Base-by-base conservation (phyloP, 257 asterid genomes). In the Salvia rosmarinus region DNA sequence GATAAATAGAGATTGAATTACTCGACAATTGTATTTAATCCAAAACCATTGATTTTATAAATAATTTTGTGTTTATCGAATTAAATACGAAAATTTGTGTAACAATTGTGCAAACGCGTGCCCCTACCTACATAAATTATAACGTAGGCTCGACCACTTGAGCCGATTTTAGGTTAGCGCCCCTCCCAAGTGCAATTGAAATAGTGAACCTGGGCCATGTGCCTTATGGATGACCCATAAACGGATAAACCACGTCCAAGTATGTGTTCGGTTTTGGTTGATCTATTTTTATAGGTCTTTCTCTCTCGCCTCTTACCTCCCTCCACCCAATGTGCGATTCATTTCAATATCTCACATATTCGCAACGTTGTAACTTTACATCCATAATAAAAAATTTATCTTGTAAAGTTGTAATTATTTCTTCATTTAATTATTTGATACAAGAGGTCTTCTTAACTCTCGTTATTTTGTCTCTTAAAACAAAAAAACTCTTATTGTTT, bases 201-300 rank as follows among this genome's bases (percentile, higher is more conserved):
- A 52, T 74, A 75, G 23, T 77, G 71, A 72, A 9, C 80, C 83
- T 77, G 79, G 79, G 78, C 82, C 80, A 82, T 79, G 64, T 49
- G 3, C 63, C 72, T 75, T 65, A 1, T 0, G 16, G 85, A 77
- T 75, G 79, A 0, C 73, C 78, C 77, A 79, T 81, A 12, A 77
- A 82, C 77, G 82, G 82, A 79, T 81, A 12, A 77, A 82, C 77
- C 83, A 82, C 79, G 69, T 79, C 80, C 80, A 72, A 71, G 82
- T 80, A 78, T 80, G 81, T 80, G 67, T 39, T 54, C 16, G 1
- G 23, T 5, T 0, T 2, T 9, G 9, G 32, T 51, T 0, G 14
- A 3, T 4, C 12, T 1, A 0, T 3, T 19, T 51, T 20, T 9
- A 20, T 51, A 19, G 0, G 4, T 20, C 32, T 17, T 3, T 8